Conservation (phyloP, 1,139 yeast species). For the Zygoascus sp. region DNA sequence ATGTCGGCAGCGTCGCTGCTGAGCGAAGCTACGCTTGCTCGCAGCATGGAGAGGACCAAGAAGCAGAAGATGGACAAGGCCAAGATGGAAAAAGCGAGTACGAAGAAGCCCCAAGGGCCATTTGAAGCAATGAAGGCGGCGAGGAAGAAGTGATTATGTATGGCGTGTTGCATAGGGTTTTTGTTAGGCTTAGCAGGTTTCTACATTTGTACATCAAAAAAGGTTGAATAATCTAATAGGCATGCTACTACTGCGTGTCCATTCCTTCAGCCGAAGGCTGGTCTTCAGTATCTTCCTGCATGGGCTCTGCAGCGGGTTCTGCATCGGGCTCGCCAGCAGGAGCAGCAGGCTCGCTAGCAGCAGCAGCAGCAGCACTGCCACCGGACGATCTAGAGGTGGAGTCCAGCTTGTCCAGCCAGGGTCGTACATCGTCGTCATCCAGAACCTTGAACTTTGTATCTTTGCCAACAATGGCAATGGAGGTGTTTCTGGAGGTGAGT, state of each 20-base stretch:
- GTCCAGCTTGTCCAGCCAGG: slow-evolving; percentile 68
- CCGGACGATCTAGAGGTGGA: slow-evolving; percentile 41
- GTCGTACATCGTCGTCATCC: slow-evolving; percentile 80
- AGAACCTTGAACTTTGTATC: slow-evolving; percentile 68
- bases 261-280: slow-evolving; percentile 7
- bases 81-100: background rate
- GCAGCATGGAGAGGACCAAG: background rate
- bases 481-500: slow-evolving; percentile 74
- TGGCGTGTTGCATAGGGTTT: no score
- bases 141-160: no score
- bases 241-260: slow-evolving; percentile 9
- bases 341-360: slow-evolving; percentile 12
- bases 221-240: background rate
- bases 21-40: background rate
- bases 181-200: background rate
- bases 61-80: background rate
- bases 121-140: background rate
- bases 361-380: slow-evolving; percentile 17
- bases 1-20: slow-evolving; percentile 3
- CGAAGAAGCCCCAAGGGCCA: background rate
- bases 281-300: slow-evolving; percentile 10
- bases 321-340: background rate
- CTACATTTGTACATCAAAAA: slow-evolving; percentile 3
- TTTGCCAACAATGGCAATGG: slow-evolving; percentile 85
- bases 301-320: background rate